Percentiles rank a stretch among this genome's conserved stretches.
These are phyloP conservation scores for Abortiporus biennis DNA, from an alignment of 1,284 basidiomycete genomes.

Conservation along the genomic window DNA sequence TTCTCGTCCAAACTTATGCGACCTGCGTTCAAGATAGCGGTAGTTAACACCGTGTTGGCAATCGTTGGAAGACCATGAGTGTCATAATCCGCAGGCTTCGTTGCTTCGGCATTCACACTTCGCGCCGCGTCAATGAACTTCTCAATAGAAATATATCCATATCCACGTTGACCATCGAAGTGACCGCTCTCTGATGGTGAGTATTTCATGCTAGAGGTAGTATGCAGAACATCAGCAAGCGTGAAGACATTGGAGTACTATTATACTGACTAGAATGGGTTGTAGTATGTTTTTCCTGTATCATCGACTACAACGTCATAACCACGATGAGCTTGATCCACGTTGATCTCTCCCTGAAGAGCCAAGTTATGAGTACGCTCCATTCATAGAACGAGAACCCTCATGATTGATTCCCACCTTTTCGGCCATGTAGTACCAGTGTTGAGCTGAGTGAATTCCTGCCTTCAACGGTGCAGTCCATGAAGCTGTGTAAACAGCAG, in stretches of 20 bases:
- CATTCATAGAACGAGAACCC: background rate
- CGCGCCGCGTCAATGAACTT: conserved; percentile 84
- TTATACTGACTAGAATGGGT: conserved; percentile 79
- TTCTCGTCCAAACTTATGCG: conserved; percentile 86
- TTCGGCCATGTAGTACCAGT: conserved; percentile 93
- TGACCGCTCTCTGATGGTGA: conserved; percentile 86
- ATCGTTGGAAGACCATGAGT: conserved; percentile 81
- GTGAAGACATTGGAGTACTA: conserved; percentile 1
- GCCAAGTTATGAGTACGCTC: background rate
- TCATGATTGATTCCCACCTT: conserved; percentile 44
- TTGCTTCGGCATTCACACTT: conserved; percentile 67
- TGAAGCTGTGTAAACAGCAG: conserved; percentile 86
- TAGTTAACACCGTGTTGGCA: conserved; percentile 82
- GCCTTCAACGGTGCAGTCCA: conserved; percentile 81
- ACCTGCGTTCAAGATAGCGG: conserved; percentile 88
- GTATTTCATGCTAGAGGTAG: conserved; percentile 77
- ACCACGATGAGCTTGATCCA: conserved; percentile 91
- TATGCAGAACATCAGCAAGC: background rate
- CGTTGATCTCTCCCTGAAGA: conserved; percentile 76
- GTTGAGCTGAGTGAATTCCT: conserved; percentile 81
- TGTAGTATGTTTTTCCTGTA: conserved; percentile 76
- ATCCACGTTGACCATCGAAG: conserved; percentile 90
- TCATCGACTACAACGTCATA: conserved; percentile 86
- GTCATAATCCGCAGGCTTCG: conserved; percentile 71
- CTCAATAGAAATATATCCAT: conserved; percentile 87